Evolutionary conservation across 148 eudicot genomes (phyloP).

Genomic region (Nepenthes gracilis): DNA sequence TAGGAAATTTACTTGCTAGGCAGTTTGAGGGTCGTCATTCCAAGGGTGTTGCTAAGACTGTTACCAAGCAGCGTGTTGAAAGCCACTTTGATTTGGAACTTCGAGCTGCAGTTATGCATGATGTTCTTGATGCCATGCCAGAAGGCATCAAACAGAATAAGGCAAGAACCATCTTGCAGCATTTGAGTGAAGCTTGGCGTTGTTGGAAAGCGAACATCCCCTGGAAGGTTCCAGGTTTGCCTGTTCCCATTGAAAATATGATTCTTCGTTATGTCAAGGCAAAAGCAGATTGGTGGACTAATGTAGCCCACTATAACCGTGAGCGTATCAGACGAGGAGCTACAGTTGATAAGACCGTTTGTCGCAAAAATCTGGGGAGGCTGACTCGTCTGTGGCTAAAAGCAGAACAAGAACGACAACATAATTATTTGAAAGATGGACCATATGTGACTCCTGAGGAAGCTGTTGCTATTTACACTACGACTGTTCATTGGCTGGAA

Average conservation of each 20-base stretch:
- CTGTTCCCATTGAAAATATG: conserved; percentile 98
- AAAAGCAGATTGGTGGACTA: conserved; percentile 99
- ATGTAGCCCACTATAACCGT: conserved; percentile 97
- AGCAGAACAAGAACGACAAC: conserved; percentile 99
- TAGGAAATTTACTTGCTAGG: conserved; percentile 92
- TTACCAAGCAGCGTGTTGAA: conserved; percentile 98
- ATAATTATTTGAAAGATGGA: conserved; percentile 97
- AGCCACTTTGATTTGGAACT: conserved; percentile 99
- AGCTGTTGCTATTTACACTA: conserved; percentile 97
- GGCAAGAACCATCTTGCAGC: conserved; percentile 97
- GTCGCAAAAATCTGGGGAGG: conserved; percentile 95
- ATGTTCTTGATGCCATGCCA: conserved; percentile 99
- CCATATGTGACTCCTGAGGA: conserved; percentile 99
- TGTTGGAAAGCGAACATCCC: conserved; percentile 99
- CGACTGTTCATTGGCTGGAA: conserved; percentile 99
- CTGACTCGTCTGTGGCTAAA: conserved; percentile 98
- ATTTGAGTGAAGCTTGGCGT: conserved; percentile 99
- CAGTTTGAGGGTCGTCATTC: conserved; percentile 99
- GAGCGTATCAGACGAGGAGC: conserved; percentile 99
- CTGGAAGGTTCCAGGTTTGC: conserved; percentile 99
- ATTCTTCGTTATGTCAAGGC: conserved; percentile 99
- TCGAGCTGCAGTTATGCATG: conserved; percentile 99
- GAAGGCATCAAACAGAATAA: conserved; percentile 97
- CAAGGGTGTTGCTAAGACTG: conserved; percentile 98
- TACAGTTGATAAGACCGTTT: conserved; percentile 97